Evolutionary conservation across 441 rosid species (phyloP).

Genomic region (Euphorbia celastroides): DNA sequence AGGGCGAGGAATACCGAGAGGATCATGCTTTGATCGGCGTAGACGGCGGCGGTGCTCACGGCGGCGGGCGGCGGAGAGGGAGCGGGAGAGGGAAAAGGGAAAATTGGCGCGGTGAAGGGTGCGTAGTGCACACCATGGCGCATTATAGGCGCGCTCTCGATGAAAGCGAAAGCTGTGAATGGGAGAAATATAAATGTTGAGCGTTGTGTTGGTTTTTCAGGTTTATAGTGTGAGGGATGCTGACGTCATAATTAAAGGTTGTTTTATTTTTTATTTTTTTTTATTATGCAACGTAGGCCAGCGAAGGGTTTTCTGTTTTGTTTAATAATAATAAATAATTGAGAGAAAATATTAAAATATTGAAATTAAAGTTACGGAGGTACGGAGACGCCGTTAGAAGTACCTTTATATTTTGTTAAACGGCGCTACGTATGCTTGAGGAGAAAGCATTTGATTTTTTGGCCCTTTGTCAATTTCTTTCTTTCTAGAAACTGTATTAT

Average conservation of each 20-base stretch:
- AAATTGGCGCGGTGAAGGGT: slow-evolving; percentile 16
- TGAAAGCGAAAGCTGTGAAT: background rate
- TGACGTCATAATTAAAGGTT: slow-evolving; percentile 8
- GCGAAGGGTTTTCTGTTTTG: too few relatives aligned
- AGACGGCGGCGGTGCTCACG: background rate
- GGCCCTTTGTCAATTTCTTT: background rate
- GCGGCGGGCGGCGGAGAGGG: slow-evolving; percentile 31
- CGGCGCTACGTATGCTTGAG: background rate
- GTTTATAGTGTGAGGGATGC: slow-evolving; percentile 11
- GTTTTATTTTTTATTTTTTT: too few relatives aligned
- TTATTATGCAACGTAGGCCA: background rate
- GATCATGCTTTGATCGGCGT: slow-evolving; percentile 29
- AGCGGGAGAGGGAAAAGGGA: slow-evolving; percentile 5
- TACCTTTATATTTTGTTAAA: background rate
- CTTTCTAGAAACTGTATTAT: background rate
- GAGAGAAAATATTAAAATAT: background rate
- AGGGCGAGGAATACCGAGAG: slow-evolving; percentile 59
- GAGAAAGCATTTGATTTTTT: background rate
- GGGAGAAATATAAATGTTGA: background rate
- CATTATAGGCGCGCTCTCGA: slow-evolving; percentile 19
- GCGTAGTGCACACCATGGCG: slow-evolving; percentile 32
- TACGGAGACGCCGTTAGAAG: background rate
- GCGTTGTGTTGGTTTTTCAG: slow-evolving; percentile 7
- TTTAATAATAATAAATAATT: too few relatives aligned
- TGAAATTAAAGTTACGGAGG: background rate